Conservation (phyloP, 345 rosid species). For the Noccaea caerulescens region DNA sequence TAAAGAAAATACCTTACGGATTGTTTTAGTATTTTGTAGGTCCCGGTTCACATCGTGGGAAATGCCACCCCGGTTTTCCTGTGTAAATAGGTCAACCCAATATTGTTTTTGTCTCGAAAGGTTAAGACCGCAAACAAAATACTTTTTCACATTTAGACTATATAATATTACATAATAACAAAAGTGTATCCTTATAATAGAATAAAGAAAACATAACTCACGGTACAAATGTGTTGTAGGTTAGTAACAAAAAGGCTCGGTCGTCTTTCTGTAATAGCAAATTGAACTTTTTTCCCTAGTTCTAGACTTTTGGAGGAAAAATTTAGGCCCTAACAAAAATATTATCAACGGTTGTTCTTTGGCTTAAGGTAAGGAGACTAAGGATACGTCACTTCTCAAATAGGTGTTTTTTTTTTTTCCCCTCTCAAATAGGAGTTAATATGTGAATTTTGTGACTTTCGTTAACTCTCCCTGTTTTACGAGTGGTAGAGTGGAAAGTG, state of each 20-base stretch:
- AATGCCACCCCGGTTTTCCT: conserved; percentile 26
- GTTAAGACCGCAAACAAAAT: conserved; percentile 11
- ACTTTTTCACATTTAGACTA: conserved; percentile 18
- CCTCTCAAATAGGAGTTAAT: background rate
- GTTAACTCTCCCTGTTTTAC: background rate
- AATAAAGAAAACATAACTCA: too few species aligned
- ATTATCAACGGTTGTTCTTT: too few species aligned
- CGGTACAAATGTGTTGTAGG: too few species aligned
- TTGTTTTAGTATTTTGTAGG: conserved; percentile 17
- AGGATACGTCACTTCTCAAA: background rate
- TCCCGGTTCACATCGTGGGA: conserved; percentile 32
- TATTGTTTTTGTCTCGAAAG: background rate
- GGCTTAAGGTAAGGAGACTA: too few species aligned
- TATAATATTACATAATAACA: background rate
- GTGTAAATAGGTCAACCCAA: conserved; percentile 28
- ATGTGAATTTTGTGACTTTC: conserved; percentile 18
- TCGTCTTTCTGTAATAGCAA: too few species aligned
- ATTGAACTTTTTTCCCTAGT: too few species aligned
- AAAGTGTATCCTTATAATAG: too few species aligned
- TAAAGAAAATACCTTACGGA: conserved; percentile 3
- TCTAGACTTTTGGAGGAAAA: too few species aligned
- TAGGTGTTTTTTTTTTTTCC: background rate
- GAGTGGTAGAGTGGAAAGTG: background rate
- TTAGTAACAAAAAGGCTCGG: too few species aligned
- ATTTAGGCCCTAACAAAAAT: too few species aligned